phyloP scores from a whole-genome alignment of 2,329 filamentous ascomycete genomes.

The Clathrospora elynae region DNA sequence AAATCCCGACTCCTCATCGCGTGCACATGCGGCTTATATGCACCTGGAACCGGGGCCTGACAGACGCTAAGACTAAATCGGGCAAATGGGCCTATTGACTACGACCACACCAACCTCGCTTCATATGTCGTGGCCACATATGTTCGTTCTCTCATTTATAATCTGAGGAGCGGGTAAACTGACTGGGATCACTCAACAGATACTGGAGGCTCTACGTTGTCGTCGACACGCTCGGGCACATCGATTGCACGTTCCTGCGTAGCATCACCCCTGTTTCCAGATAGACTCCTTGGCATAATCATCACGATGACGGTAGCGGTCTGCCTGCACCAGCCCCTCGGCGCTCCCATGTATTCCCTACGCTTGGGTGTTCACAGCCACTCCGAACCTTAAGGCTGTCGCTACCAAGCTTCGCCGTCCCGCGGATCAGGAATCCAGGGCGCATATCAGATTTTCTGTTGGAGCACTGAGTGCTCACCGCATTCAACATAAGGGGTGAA shows the following conservation, averaged over 20 bases:
- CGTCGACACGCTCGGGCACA: too few relatives aligned
- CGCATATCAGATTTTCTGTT: conserved; percentile 2
- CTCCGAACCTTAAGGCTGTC: conserved; percentile 1
- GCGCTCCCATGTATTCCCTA: conserved; percentile 6
- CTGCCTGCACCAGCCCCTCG: conserved; percentile 13
- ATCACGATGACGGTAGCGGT: conserved; percentile 3
- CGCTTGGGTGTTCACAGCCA: conserved; percentile 1
- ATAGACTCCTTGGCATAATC: conserved; percentile 8
- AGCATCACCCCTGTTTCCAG: too few relatives aligned
- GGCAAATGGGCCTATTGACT: conserved; percentile 24
- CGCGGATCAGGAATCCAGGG: not conserved
- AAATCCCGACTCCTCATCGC: conserved; percentile 6
- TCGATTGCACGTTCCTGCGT: too few relatives aligned
- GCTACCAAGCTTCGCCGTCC: too few relatives aligned
- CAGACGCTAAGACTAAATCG: conserved; percentile 18
- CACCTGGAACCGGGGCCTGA: conserved; percentile 8
- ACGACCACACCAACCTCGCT: conserved; percentile 9
- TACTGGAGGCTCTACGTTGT: not conserved
- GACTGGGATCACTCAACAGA: too few relatives aligned
- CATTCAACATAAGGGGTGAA: conserved; percentile 4
- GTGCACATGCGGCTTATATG: conserved; percentile 22
- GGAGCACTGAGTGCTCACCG: conserved; percentile 6
- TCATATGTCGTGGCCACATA: not conserved
- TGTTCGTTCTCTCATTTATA: conserved; percentile 7
- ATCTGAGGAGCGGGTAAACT: too few relatives aligned